Base-by-base conservation (phyloP, 768 basidiomycete genomes). In the Phlebiopsis gigantea region DNA sequence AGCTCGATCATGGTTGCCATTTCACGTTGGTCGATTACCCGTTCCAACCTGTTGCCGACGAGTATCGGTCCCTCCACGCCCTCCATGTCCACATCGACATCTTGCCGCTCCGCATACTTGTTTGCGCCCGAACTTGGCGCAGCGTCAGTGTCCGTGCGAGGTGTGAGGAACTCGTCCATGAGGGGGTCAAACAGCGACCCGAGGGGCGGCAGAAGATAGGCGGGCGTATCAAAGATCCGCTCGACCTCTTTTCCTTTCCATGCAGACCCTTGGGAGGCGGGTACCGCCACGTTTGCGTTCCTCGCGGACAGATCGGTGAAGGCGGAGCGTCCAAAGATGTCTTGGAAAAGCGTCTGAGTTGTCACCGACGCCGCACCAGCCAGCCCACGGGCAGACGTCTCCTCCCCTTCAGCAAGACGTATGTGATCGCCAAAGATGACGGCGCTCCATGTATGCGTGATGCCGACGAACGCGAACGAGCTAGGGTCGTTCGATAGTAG, bases 281-380 rank as follows among this genome's bases (percentile, higher is more conserved):
- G 57, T 41, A 61, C 55, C 41, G 68, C 63, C 5, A 26, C 22
- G 5, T 55, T 47, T n/a, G 60, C 53, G 24, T 63, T 55, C 29
- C 53, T 30, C 12, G 60, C 51, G 17, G 68, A 60, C 30, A 66
- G 58, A 29, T 73, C 66, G 5, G 65, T 63, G 62, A 93, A 83
- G 2, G 88, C 87, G 44, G 90, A 82, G 57, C 81, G 75, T 39
- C 94, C 94, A 66, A 96, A 97, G 65, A 95, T 90, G 65, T 95
- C 93, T 68, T 92, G 88, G 72, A 95, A 92, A 6, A 97, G 74
- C 7, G 90, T 88, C 57, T 77, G 74, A 59, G 65, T 75, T 22
- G 69, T 67, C 6, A 65, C 66, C 34, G 57, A 39, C 9, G 65
- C 57, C 21, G 64, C 65, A 47, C 67, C 65, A 49, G 57, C 66